Percentiles rank a stretch among this genome's conserved stretches.
phyloP scores from a whole-genome alignment of 2,329 filamentous ascomycete species.

The Coleophoma eucalyptorum region DNA sequence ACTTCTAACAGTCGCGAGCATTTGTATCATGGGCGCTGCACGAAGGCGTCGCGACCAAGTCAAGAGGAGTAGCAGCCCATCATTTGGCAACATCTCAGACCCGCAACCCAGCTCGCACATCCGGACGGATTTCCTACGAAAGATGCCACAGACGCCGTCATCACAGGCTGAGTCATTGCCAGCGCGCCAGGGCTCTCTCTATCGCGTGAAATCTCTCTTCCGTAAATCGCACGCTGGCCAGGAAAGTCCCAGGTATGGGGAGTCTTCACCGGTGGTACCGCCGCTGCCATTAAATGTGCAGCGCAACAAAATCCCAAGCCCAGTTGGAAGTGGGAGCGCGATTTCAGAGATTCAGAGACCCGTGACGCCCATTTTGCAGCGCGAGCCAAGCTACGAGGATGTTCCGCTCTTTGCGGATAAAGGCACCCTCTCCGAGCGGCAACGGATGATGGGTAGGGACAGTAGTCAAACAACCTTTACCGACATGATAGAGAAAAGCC shows the following conservation, averaged over 20 bases:
- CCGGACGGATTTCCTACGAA: constrained; percentile 50
- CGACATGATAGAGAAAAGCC: constrained; percentile 46
- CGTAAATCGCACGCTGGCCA: constrained; percentile 12
- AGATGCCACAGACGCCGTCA: constrained; percentile 18
- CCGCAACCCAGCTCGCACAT: constrained; percentile 41
- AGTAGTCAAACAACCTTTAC: constrained; percentile 41
- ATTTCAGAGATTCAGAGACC: constrained; percentile 4
- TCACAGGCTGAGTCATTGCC: constrained; percentile 9
- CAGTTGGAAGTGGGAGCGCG: background rate
- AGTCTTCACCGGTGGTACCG: constrained; percentile 4
- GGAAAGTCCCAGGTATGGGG: background rate
- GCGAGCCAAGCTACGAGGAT: constrained; percentile 43
- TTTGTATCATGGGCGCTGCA: constrained; percentile 29
- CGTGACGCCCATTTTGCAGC: constrained; percentile 31
- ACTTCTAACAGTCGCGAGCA: constrained; percentile 35
- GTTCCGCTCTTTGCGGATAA: constrained; percentile 52
- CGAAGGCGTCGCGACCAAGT: constrained; percentile 5
- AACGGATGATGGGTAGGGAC: constrained; percentile 5
- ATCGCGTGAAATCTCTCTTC: constrained; percentile 22
- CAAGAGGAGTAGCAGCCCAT: constrained; percentile 31
- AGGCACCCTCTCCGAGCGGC: constrained; percentile 25
- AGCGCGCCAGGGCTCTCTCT: constrained; percentile 9
- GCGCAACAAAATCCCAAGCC: background rate
- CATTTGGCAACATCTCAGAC: constrained; percentile 43
- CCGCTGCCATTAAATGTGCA: constrained; percentile 18